Conservation (phyloP, 306 rosid genomes). For the Quercus mongolica region DNA sequence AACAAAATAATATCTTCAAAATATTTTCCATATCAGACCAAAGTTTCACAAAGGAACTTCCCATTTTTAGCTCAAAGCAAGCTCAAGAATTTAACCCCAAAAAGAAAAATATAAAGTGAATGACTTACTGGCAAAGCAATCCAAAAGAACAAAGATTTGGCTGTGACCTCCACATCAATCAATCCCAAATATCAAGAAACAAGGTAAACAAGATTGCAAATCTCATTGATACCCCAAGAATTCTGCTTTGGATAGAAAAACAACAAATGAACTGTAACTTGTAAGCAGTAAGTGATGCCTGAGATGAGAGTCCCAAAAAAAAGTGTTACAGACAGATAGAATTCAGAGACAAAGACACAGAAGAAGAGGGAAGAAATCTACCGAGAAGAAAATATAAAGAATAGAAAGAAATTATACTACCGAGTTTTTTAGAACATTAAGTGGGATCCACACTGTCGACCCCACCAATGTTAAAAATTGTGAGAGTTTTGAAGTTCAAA, state of each 20-base stretch:
- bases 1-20: slow-evolving; percentile 19
- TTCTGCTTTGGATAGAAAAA: slow-evolving; percentile 28
- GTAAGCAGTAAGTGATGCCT: too few relatives aligned
- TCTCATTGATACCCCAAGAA: not conserved
- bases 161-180: slow-evolving; percentile 44
- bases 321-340: slow-evolving; percentile 14
- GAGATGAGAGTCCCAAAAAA: slow-evolving; percentile 30
- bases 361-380: slow-evolving; percentile 23
- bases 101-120: slow-evolving; percentile 17
- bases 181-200: slow-evolving; percentile 29
- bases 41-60: slow-evolving; percentile 18
- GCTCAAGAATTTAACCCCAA: slow-evolving; percentile 2
- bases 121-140: slow-evolving; percentile 70
- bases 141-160: slow-evolving; percentile 40
- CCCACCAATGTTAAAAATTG: not conserved
- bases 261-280: slow-evolving; percentile 33
- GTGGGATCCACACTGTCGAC: slow-evolving; percentile 31
- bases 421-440: slow-evolving; percentile 9
- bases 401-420: slow-evolving; percentile 2
- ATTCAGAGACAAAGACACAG: slow-evolving; percentile 8
- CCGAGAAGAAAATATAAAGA: not conserved
- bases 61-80: slow-evolving; percentile 33
- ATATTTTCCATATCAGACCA: slow-evolving; percentile 7
- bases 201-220: not conserved
- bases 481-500: not conserved